A percentile compares a stretch with the other conserved stretches of the same genome.
Evolutionary conservation across 176 grass and related monocot genomes (phyloP).

Genomic region (Ensete glaucum): DNA sequence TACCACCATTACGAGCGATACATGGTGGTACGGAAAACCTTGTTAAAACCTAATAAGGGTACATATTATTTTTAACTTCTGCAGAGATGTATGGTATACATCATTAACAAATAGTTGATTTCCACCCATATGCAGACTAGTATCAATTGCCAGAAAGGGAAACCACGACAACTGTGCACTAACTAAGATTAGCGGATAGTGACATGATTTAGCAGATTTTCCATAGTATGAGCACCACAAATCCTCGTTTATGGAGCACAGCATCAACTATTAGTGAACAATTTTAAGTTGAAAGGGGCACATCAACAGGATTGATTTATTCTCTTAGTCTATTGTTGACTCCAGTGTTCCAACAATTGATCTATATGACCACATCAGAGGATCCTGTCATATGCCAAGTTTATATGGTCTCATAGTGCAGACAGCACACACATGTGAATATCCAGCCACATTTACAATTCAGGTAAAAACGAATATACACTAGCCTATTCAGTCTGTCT

Average conservation of each 20-base stretch:
- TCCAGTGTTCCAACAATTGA: neutral
- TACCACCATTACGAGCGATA: no score
- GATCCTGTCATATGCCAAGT: neutral
- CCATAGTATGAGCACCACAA: neutral
- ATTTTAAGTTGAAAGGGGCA: no score
- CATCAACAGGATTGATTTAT: neutral
- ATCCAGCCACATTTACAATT: neutral
- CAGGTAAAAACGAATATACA: neutral
- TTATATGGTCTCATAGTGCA: neutral
- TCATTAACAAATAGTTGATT: no score
- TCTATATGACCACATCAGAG: neutral
- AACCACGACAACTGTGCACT: no score
- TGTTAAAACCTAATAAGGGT: neutral
- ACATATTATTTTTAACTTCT: neutral
- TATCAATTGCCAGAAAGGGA: no score
- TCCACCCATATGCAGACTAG: no score
- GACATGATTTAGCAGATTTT: neutral
- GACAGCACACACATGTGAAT: neutral
- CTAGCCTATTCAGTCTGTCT: neutral
- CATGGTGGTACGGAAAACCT: no score
- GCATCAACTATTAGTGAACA: no score
- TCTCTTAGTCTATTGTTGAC: neutral
- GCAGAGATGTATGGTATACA: no score
- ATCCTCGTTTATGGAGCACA: no score
- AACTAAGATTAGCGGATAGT: neutral